A percentile compares a stretch with the other conserved stretches of the same genome.
phyloP scores from a whole-genome alignment of 2,329 filamentous ascomycete genomes.

The Aureobasidium zeae region DNA sequence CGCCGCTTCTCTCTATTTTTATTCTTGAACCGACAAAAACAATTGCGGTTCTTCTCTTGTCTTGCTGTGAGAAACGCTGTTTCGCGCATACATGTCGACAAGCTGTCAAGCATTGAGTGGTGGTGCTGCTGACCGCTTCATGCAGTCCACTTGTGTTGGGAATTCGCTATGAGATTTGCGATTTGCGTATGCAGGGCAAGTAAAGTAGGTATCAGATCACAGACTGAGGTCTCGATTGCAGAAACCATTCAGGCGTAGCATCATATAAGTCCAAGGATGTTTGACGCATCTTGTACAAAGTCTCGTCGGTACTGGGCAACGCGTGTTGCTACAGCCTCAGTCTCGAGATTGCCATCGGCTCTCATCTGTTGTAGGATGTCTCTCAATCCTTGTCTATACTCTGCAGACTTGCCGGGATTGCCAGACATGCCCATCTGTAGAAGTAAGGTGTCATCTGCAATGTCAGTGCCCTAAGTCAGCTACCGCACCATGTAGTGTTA shows the following conservation, averaged over 20 bases:
- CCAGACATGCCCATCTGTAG: constrained; percentile 23
- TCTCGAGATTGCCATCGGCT: constrained; percentile 53
- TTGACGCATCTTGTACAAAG: constrained; percentile 56
- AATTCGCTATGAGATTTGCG: too few relatives aligned
- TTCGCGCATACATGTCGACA: background rate
- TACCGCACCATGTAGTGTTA: constrained; percentile 14
- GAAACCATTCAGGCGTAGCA: background rate
- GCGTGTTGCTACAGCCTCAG: constrained; percentile 55
- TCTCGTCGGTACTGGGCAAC: constrained; percentile 58
- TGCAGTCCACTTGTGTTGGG: background rate
- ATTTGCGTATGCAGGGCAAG: background rate
- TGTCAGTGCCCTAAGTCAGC: constrained; percentile 26
- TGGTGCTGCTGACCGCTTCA: background rate
- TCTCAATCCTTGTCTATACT: constrained; percentile 54
- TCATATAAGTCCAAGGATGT: constrained; percentile 39
- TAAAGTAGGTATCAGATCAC: background rate
- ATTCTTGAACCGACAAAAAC: background rate
- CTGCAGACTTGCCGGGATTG: constrained; percentile 21
- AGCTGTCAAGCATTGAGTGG: background rate
- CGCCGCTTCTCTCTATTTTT: background rate
- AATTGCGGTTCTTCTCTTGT: constrained; percentile 1
- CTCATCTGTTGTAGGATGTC: constrained; percentile 53
- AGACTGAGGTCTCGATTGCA: background rate
- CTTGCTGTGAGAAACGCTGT: background rate
- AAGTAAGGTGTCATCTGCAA: constrained; percentile 27